Percentiles rank a stretch among this genome's conserved stretches.
Evolutionary conservation across 2,329 filamentous ascomycete species (phyloP).

Genomic region (Trichophyton rubrum): DNA sequence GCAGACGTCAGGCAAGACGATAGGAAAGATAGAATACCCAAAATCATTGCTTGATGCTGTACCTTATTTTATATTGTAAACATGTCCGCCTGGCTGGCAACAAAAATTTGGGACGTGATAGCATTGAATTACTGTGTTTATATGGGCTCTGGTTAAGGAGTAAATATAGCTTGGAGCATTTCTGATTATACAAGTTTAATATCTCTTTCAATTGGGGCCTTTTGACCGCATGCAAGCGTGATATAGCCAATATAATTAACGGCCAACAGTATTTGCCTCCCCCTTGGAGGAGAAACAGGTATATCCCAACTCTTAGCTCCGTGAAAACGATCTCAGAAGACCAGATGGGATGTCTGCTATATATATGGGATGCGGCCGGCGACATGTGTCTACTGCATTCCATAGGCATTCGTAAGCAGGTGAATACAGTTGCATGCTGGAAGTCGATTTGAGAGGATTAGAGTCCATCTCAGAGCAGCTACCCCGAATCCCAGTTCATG

Average conservation of each 20-base stretch:
- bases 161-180: no score
- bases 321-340: background rate
- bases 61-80: background rate
- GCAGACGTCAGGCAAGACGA: slow-evolving; percentile 28
- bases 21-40: background rate
- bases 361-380: background rate
- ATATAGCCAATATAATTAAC: no score
- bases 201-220: no score
- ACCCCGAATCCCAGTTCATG: background rate
- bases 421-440: background rate
- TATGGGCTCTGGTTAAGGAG: no score
- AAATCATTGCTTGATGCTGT: background rate
- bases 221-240: no score
- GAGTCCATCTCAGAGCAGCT: background rate
- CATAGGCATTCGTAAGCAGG: background rate
- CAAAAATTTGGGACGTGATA: no score
- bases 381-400: background rate
- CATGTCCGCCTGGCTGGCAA: no score
- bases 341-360: background rate
- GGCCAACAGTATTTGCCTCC: no score
- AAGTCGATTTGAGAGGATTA: background rate
- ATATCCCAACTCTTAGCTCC: background rate
- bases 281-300: no score
- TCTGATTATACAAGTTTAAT: no score
- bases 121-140: no score